Evolutionary conservation across 139 green algal species (phyloP).

Genomic region (Micromonas pusilla): DNA sequence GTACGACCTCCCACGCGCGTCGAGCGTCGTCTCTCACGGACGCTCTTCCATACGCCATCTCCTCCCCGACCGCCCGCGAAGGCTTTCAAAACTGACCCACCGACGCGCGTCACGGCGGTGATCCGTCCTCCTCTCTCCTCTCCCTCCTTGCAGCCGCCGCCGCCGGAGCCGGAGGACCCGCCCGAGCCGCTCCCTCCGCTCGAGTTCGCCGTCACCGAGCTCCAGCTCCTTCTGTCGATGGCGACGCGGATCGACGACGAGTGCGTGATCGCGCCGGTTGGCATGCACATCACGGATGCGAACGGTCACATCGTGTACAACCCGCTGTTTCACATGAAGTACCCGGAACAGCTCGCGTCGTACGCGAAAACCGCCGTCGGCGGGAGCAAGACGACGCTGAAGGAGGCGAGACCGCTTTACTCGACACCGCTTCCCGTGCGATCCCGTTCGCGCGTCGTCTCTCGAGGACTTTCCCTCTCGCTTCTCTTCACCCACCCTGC

Average conservation of each 20-base stretch:
- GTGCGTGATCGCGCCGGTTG: constrained; percentile 30
- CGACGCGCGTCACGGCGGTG: too few species aligned
- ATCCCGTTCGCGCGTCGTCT: too few species aligned
- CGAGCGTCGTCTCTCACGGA: too few species aligned
- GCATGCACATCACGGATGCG: constrained; percentile 8
- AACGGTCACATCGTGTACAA: background rate
- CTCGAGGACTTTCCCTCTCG: too few species aligned
- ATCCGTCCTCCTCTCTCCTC: too few species aligned
- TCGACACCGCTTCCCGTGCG: too few species aligned
- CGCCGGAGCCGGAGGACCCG: background rate
- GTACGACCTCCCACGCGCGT: too few species aligned
- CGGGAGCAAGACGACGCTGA: background rate
- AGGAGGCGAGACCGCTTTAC: too few species aligned
- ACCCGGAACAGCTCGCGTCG: constrained; percentile 66
- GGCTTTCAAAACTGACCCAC: too few species aligned
- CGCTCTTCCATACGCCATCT: too few species aligned
- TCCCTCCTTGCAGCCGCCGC: constrained; percentile 5
- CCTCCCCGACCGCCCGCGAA: too few species aligned
- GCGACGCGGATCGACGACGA: constrained; percentile 32
- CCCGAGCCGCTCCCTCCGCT: constrained; percentile 16
- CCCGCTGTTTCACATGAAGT: constrained; percentile 45
- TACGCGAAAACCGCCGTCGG: constrained; percentile 40
- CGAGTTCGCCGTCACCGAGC: constrained; percentile 31
- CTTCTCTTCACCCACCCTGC: too few species aligned
- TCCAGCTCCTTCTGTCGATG: constrained; percentile 39